Evolutionary conservation across 2,329 filamentous ascomycete genomes (phyloP), one percentile per base, ranked within the genome.

Genomic region (Aspergillus sp.): DNA sequence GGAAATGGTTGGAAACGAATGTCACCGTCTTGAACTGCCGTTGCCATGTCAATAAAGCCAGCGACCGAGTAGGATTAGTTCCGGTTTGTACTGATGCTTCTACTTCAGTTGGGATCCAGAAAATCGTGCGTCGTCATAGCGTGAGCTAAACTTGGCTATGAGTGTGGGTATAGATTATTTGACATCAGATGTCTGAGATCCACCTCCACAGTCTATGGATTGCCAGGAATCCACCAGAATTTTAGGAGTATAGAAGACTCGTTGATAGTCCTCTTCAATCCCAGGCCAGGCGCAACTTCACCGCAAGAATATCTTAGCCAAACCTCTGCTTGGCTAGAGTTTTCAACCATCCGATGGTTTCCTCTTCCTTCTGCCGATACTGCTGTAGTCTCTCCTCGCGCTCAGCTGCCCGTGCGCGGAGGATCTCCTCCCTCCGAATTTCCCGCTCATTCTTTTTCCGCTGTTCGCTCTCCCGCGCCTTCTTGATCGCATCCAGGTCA

Each of bases 371-470:
- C 63, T 83, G 82, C 64, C 83, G 80, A 71, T 89, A 87, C 59
- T 82, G 84, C 62, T 80, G 78, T 47, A 92, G 67, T 62, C 85
- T 81, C 75, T 91, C 88, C 67, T 96, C 90, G 61, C 91, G 80
- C 78, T 97, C 92, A 44, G 85, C 91, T 55, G 81, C 80, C 65
- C 84, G 83, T 10, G 90, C 90, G 64, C 91, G 76, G 56, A 88
- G 74, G 52, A 91, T 80, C 73, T 96, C 92, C 71, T 97, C 92
- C 64, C 89, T 81, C 54, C 90, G 75, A 14, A 94, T 75, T 78
- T 97, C 91, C 48, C 92, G 73, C 71, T 96, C 91, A 61, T 86
- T 90, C 80, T 93, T 95, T 73, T 87, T 87, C 61, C 82, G 76
- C 73, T 90, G 83, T 62, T 84, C 78, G 53, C 78, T 81, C 60